Base-by-base conservation (phyloP, 306 rosid species). In the Lablab purpureus region DNA sequence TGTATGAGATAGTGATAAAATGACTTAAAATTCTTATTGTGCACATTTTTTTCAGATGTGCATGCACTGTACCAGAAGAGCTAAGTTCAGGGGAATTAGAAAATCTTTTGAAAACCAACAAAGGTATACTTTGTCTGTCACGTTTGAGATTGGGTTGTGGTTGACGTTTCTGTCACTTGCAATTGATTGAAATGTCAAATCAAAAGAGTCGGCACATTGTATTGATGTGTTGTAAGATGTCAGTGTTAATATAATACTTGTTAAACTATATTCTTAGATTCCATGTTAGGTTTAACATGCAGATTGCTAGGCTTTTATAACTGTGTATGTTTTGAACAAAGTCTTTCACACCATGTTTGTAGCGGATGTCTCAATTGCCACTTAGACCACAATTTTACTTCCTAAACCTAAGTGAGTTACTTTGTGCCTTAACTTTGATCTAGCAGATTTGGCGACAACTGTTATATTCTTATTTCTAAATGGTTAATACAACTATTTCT, bases 61-160 rank as follows among this genome's bases (percentile, higher is more conserved):
- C 82, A 14, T 95, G 99, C 85, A 83, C 90, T 37, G 94, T 85
- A 21, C 87, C 87, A 2, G 97, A 90, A 87, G 97, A 95, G 81
- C 70, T 84, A 40, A 84, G 84, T 79, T 84, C 86, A 58, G 91
- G 90, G 82, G 94, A 90, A 80, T 81, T 91, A 78, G 93, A 90
- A 76, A 90, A 82, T 83, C 94, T 93, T 83, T 72, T 87, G 45
- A 89, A 89, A 89, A 75, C 87, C 74, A 83, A 69, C 81, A 89
- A 81, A 88, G 99, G 99, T 96, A 37, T 67, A 18, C 75, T 73
- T 14, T 77, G 17, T 45, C 19, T 46, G 15, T 70, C 67, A 4
- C 74, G 56, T 77, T 71, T 63, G 65, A 36, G 45, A 59, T 45
- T 32, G 63, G 81, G 27, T 58, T 47, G 25, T 15, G 43, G 59